A percentile compares a stretch with the other conserved stretches of the same genome.
Conservation (phyloP, 1,284 basidiomycete species). For the Cronartium quercuum region DNA sequence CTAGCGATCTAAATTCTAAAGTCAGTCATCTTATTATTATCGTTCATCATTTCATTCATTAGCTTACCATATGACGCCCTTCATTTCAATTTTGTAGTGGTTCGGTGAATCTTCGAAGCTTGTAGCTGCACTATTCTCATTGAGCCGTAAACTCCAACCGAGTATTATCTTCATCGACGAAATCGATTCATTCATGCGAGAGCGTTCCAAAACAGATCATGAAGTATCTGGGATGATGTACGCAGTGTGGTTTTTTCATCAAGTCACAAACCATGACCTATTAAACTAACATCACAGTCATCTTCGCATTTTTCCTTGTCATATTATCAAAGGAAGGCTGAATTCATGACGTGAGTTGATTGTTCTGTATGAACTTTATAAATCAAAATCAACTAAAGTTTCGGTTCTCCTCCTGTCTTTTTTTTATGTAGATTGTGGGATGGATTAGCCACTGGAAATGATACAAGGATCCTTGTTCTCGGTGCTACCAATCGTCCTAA, state of each 20-base stretch:
- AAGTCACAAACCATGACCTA: not conserved
- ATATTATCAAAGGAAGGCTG: slow-evolving; percentile 62
- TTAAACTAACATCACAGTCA: no score
- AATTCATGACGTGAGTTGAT: slow-evolving; percentile 86
- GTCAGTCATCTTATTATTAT: slow-evolving; percentile 36
- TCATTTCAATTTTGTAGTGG: slow-evolving; percentile 86
- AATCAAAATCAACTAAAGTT: not conserved
- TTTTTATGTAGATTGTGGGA: slow-evolving; percentile 72
- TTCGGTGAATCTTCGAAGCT: slow-evolving; percentile 98
- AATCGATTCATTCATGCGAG: slow-evolving; percentile 81
- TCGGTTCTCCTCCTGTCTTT: not conserved
- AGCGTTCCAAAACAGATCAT: slow-evolving; percentile 79
- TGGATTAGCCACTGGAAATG: slow-evolving; percentile 72
- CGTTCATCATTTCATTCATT: not conserved
- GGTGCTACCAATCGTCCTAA: slow-evolving; percentile 92
- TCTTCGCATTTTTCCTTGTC: no score
- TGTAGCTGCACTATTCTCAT: slow-evolving; percentile 67
- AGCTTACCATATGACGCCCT: not conserved
- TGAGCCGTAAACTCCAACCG: slow-evolving; percentile 69
- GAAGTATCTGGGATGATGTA: slow-evolving; percentile 96
- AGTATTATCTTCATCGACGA: slow-evolving; percentile 76
- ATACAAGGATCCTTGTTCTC: slow-evolving; percentile 74
- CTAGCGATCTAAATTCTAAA: slow-evolving; percentile 54
- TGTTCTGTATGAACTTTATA: not conserved
- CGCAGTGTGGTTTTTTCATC: not conserved